phyloP scores from a whole-genome alignment of 106 monocot genomes.

The Dioscorea dumetorum region DNA sequence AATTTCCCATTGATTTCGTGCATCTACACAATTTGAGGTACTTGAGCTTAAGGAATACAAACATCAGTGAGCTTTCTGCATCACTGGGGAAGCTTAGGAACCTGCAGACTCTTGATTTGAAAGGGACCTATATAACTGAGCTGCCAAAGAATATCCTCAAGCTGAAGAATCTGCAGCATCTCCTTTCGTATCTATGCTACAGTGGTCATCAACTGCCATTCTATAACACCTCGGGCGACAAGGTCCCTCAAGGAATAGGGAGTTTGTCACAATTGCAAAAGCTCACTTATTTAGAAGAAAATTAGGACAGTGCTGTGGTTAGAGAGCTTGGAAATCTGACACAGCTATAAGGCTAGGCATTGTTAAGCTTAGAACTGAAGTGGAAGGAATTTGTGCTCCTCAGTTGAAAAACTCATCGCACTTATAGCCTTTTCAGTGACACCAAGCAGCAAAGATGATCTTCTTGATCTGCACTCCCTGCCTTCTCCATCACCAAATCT shows the following conservation, averaged over 20 bases:
- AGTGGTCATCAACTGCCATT: conserved; percentile 9
- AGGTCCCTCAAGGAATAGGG: conserved; percentile 17
- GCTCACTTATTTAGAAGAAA: conserved; percentile 12
- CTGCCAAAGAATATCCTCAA: conserved; percentile 20
- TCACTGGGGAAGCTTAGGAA: conserved; percentile 24
- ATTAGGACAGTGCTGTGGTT: conserved; percentile 8
- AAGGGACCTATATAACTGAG: conserved; percentile 22
- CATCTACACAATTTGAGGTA: conserved; percentile 23
- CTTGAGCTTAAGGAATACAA: conserved; percentile 29
- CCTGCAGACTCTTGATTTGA: conserved; percentile 33
- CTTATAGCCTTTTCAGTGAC: conserved; percentile 17
- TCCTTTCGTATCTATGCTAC: conserved; percentile 30
- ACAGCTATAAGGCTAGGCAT: conserved; percentile 26
- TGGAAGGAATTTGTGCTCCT: conserved; percentile 9
- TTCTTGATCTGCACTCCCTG: conserved; percentile 12
- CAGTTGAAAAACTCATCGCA: conserved; percentile 12
- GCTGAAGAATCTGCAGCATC: conserved; percentile 28
- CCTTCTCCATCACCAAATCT: conserved; percentile 5
- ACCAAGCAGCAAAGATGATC: conserved; percentile 12
- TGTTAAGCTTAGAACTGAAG: conserved; percentile 20
- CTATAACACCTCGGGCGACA: conserved; percentile 17
- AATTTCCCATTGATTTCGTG: conserved; percentile 18
- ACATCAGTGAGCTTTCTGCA: conserved; percentile 13
- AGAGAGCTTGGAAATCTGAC: conserved; percentile 18
- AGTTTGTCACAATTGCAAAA: conserved; percentile 19